phyloP scores from a whole-genome alignment of 805 yeast genomes.

The Millerozyma acaciae region DNA sequence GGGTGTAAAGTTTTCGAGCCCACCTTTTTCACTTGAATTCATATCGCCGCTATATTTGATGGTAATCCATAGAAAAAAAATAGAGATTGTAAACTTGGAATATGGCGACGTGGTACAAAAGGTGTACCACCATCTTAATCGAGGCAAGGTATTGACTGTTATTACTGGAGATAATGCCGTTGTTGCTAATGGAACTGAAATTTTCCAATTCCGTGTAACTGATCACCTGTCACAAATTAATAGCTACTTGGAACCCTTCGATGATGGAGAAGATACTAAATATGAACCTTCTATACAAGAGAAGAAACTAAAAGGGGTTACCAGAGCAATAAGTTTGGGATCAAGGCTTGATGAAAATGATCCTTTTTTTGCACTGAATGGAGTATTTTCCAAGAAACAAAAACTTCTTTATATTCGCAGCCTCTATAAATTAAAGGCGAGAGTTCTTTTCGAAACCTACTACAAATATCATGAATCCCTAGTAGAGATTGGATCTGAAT shows the following conservation, averaged over 20 bases:
- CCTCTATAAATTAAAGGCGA: constrained; percentile 30
- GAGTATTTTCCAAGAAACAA: constrained; percentile 11
- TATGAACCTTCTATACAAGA: constrained; percentile 26
- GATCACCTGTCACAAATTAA: constrained; percentile 33
- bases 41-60: constrained; percentile 33
- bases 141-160: constrained; percentile 18
- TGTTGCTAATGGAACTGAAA: constrained; percentile 26
- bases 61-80: constrained; percentile 24
- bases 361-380: constrained; percentile 19
- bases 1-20: constrained; percentile 18
- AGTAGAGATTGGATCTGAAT: constrained; percentile 38
- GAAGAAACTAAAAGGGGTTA: constrained; percentile 27
- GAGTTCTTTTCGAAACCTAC: constrained; percentile 29
- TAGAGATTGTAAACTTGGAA: constrained; percentile 32
- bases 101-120: constrained; percentile 35
- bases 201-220: constrained; percentile 27
- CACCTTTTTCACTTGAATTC: constrained; percentile 23
- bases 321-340: constrained; percentile 31
- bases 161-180: constrained; percentile 11
- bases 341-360: constrained; percentile 20
- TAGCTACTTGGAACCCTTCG: constrained; percentile 26
- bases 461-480: constrained; percentile 35
- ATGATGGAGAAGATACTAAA: constrained; percentile 15
- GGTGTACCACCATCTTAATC: constrained; percentile 28
- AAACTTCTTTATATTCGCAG: constrained; percentile 34